These are phyloP conservation scores for Metschnikowia lachancei DNA, from an alignment of 805 yeast genomes.

Conservation along the genomic window DNA sequence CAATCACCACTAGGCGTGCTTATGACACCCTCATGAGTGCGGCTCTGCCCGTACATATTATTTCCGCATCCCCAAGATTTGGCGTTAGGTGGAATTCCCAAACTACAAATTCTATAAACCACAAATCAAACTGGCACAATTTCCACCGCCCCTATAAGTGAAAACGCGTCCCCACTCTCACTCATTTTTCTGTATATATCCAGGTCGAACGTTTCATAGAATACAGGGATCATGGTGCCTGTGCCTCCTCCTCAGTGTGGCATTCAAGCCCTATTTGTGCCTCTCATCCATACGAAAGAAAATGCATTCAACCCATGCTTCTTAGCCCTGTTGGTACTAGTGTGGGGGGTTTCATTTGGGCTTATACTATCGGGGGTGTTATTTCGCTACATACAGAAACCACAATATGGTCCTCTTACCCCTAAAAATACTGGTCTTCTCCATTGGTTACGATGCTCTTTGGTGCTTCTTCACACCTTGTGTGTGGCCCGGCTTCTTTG, in stretches of 20 bases:
- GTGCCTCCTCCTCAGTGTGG: constrained; percentile 23
- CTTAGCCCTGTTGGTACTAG: constrained; percentile 16
- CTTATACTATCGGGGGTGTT: constrained; percentile 5
- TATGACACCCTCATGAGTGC: no score
- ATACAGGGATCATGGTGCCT: constrained; percentile 4
- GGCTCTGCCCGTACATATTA: no score
- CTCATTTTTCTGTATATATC: no score
- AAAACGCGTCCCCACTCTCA: no score
- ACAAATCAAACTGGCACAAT: no score
- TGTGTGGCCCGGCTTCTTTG: constrained; percentile 13
- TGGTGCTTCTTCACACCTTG: constrained; percentile 22
- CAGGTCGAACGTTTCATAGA: no score
- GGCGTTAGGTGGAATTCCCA: no score
- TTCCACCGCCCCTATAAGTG: no score
- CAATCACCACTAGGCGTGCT: no score
- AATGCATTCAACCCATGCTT: constrained; percentile 40
- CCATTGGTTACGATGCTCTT: constrained; percentile 22
- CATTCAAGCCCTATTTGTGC: constrained; percentile 15
- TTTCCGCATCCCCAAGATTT: no score
- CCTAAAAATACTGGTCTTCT: constrained; percentile 27
- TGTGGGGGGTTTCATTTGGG: constrained; percentile 12
- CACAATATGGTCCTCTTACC: constrained; percentile 19
- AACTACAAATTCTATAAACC: no score
- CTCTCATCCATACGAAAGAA: constrained; percentile 25
- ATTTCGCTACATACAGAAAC: background rate